Conservation (phyloP, 108 stramenopile species). For the Epipyxis sp. region DNA sequence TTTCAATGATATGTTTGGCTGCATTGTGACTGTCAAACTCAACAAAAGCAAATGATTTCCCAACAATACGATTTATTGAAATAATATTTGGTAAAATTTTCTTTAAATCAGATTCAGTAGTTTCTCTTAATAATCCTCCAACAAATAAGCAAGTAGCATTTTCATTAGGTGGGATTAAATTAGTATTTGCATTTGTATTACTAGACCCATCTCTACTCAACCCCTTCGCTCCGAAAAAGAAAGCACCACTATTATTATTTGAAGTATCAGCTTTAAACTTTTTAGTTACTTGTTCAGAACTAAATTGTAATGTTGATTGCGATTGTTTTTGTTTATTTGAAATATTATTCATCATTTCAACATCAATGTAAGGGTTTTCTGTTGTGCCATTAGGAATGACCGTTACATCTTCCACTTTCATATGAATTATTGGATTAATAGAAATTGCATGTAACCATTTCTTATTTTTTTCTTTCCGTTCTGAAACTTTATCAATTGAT, state of each 20-base stretch:
- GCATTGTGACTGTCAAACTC: background rate
- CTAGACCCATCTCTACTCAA: background rate
- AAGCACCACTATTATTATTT: background rate
- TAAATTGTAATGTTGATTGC: background rate
- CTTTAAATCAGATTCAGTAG: background rate
- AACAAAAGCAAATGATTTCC: slow-evolving; percentile 16
- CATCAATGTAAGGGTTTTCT: background rate
- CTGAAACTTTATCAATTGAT: background rate
- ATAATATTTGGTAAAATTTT: background rate
- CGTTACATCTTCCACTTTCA: background rate
- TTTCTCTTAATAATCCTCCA: slow-evolving; percentile 10
- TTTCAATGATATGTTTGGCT: background rate
- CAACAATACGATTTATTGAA: background rate
- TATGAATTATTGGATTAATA: background rate
- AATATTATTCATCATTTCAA: background rate
- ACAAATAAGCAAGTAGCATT: background rate
- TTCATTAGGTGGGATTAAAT: background rate
- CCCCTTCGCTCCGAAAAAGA: slow-evolving; percentile 12
- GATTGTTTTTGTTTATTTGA: background rate
- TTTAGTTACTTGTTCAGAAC: background rate
- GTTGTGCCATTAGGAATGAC: background rate
- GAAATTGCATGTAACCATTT: slow-evolving; percentile 31
- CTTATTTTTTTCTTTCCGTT: background rate
- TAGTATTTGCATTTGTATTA: background rate
- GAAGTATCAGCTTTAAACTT: background rate